Conservation (phyloP, 805 yeast species). For the Myxozyma melibiosi region DNA sequence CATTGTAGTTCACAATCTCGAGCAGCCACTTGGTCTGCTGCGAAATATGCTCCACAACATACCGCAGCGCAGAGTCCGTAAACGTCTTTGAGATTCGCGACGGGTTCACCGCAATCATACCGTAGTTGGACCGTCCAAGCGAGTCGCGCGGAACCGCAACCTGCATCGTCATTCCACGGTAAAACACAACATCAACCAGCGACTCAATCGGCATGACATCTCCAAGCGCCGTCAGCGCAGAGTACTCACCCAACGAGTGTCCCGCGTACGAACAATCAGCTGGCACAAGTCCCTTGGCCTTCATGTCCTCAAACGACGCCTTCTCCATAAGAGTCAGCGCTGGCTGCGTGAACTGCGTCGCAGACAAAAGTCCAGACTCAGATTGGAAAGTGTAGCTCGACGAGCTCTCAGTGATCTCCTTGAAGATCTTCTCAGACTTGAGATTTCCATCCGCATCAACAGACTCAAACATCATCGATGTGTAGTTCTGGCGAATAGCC, state of each 20-base stretch:
- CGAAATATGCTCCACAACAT: conserved; percentile 87
- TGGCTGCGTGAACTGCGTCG: conserved; percentile 99
- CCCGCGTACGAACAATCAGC: conserved; percentile 95
- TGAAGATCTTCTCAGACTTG: conserved; percentile 92
- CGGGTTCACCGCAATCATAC: conserved; percentile 99
- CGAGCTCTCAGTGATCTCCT: conserved; percentile 79
- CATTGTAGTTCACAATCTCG: conserved; percentile 97
- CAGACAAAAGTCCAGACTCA: conserved; percentile 92
- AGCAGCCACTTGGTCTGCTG: conserved; percentile 87
- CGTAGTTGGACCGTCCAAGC: conserved; percentile 94
- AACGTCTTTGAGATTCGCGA: conserved; percentile 86
- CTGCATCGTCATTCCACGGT: conserved; percentile 99
- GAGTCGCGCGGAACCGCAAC: conserved; percentile 99
- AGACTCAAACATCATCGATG: conserved; percentile 96
- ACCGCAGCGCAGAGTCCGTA: conserved; percentile 89
- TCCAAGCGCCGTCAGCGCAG: conserved; percentile 94
- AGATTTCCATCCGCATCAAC: conserved; percentile 80
- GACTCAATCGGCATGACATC: conserved; percentile 98
- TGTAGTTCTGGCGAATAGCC: conserved; percentile 89
- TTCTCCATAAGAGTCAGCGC: conserved; percentile 99
- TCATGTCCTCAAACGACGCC: conserved; percentile 98
- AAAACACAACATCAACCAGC: conserved; percentile 53
- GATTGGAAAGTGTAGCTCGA: conserved; percentile 86
- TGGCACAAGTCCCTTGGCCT: conserved; percentile 92
- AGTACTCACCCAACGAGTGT: conserved; percentile 98